Evolutionary conservation across 352 stramenopile species (phyloP), one percentile per base, ranked within the genome.

Genomic region (Globisporangium okanoganense): DNA sequence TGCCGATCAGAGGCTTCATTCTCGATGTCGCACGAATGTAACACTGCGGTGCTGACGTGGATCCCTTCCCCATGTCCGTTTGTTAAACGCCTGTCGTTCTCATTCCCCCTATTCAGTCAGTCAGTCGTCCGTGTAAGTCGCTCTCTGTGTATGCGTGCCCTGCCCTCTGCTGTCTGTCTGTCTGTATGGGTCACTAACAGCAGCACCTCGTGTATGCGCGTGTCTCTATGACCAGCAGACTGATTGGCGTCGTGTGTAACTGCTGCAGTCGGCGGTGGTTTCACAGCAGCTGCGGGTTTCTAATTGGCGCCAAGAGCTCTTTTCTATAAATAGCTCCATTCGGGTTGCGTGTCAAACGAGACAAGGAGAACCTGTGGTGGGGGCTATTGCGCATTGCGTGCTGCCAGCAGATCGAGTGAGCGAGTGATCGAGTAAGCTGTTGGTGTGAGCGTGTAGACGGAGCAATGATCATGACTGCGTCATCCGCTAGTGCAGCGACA

Each of bases 191-290:
- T 22, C 13, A 36, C 25, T 54, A 38, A 54, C 24, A 3, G 10
- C 35, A 40, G 9, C 36, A 6, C 8, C 14, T 24, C 16, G 2
- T 20, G 1, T 36, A 5, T 38, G 25, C 18, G 6, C 14, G 0
- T 49, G 43, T 25, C 3, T 52, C 10, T 51, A 9, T 29, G 5
- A 25, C 3, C 24, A 53, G 31, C 49, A 22, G 12, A 24, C 6
- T 7, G 5, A 16, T 4, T 14, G 27, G n/a, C 16, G 13, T 53
- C 47, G 31, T 24, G 44, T 31, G 54, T n/a, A 59, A 59, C 54
- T 59, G 54, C 54, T 51, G 54, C 54, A 59, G 54, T 59, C 24
- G 54, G 54, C 10, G 40, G 54, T 59, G 54, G 54, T 59, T 59
- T 59, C 54, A 43, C 38, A 53, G 12, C 24, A 36, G 31, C 31